These are phyloP conservation scores for Iberis pinnata DNA, from an alignment of 345 rosid species.

Conservation along the genomic window DNA sequence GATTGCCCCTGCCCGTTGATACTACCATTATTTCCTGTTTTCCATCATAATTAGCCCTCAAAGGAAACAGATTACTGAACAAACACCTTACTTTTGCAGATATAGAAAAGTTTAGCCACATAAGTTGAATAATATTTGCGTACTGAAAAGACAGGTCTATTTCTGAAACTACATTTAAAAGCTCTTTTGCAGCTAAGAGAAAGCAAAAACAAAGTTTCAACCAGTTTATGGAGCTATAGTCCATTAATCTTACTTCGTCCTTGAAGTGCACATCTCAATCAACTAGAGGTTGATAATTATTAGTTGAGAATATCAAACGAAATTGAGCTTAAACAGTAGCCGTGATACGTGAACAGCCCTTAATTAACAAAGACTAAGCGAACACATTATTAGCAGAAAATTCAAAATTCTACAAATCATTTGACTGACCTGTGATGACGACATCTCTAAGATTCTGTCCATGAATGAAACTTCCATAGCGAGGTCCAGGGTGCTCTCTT, in stretches of 20 bases:
- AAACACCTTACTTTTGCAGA: neutral
- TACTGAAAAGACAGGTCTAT: neutral
- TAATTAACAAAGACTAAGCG: too few relatives aligned
- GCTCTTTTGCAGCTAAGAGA: slow-evolving; percentile 1
- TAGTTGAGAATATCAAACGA: too few relatives aligned
- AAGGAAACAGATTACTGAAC: neutral
- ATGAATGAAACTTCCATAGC: slow-evolving; percentile 64
- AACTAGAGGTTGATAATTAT: too few relatives aligned
- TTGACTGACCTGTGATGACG: slow-evolving; percentile 48
- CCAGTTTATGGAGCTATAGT: neutral
- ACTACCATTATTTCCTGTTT: slow-evolving; percentile 80
- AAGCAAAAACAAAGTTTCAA: slow-evolving; percentile 7
- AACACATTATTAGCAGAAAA: too few relatives aligned
- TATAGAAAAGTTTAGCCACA: neutral
- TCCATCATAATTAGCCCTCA: slow-evolving; percentile 2
- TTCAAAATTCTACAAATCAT: too few relatives aligned
- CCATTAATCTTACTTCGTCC: too few relatives aligned
- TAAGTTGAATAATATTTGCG: neutral
- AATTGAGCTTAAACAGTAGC: too few relatives aligned
- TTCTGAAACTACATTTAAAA: neutral
- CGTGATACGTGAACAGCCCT: too few relatives aligned
- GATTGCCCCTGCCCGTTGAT: slow-evolving; percentile 81
- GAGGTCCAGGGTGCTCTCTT: slow-evolving; percentile 63
- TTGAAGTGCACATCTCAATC: too few relatives aligned
- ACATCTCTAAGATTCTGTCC: slow-evolving; percentile 68